Base-by-base conservation (phyloP, 306 rosid genomes). In the Echinosophora koreensis region DNA sequence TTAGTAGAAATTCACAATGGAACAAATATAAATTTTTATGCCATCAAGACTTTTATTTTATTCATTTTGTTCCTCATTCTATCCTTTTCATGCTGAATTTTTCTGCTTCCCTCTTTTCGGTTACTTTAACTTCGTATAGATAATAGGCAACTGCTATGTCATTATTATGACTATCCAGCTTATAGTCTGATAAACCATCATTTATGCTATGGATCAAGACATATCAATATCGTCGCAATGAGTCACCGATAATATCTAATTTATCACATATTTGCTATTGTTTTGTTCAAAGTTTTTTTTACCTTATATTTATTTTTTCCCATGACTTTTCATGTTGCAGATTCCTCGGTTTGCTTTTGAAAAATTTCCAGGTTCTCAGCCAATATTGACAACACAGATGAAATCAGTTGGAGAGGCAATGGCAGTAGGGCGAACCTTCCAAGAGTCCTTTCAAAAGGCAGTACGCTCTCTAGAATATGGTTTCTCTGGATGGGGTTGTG, bases 351-450 rank as follows among this genome's bases (percentile, higher is more conserved):
- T 96, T 84, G 98, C 97, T 34, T 96, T 96, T 47, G 99, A 93
- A 76, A 96, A 96, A 55, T 96, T 96, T 78, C 99, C 99, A n/a
- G 99, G 98, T 51, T 96, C 99, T 49, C 89, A 89, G 88, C 99
- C 99, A 35, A 84, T 91, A 66, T 77, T 96, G 82, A 96, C 99
- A 0, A 96, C 99, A 6, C 99, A 96, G 70, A 96, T 96, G 99
- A 96, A 96, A 83, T 96, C 98, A 13, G 99, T 96, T 34, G 99
- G 99, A 7, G 97, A 92, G 86, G 80, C 99, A 2, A 96, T 93
- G 97, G 98, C 99, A 10, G 81, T 96, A 12, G 98, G 99, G 38
- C 84, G 96, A 56, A 93, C 96, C 37, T 96, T 96, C 90, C 99
- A 93, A 81, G 97, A 96, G 88, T 93, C 97, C 35, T 93, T 93